Conservation (phyloP, 805 yeast genomes). For the Helenozyma baotianmanensis region DNA sequence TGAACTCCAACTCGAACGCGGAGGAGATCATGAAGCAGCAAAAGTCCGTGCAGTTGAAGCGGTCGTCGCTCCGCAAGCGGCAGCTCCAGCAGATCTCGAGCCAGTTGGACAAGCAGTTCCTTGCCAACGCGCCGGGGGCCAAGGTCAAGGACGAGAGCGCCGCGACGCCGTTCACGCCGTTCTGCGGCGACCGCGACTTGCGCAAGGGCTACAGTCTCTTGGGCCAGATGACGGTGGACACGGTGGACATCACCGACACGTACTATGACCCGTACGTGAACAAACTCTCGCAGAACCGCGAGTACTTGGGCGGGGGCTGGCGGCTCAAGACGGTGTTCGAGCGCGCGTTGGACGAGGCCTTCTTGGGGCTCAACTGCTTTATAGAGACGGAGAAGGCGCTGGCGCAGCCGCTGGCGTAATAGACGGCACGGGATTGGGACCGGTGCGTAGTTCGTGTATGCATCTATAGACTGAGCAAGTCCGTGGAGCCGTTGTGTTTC, state of each 20-base stretch:
- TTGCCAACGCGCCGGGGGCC: slow-evolving; percentile 24
- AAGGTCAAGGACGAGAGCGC: slow-evolving; percentile 18
- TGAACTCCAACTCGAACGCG: slow-evolving; percentile 28
- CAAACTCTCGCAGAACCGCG: slow-evolving; percentile 52
- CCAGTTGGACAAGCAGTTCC: slow-evolving; percentile 43
- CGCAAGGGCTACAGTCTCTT: slow-evolving; percentile 47
- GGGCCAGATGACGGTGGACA: slow-evolving; percentile 20
- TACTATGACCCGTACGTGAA: slow-evolving; percentile 44
- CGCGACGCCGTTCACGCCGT: slow-evolving; percentile 80
- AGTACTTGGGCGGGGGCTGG: slow-evolving; percentile 84
- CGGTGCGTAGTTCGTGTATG: too few relatives aligned
- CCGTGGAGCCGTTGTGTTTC: too few relatives aligned
- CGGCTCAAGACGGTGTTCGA: slow-evolving; percentile 63
- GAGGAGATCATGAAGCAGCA: slow-evolving; percentile 40
- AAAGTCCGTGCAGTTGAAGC: slow-evolving; percentile 43
- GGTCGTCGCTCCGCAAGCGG: slow-evolving; percentile 60
- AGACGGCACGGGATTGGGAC: background rate
- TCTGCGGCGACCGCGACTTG: slow-evolving; percentile 78
- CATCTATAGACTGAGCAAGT: too few relatives aligned
- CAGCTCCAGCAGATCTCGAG: slow-evolving; percentile 57
- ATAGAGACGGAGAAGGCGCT: slow-evolving; percentile 43
- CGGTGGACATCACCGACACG: slow-evolving; percentile 37
- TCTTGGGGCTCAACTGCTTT: slow-evolving; percentile 81
- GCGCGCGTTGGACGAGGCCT: slow-evolving; percentile 81
- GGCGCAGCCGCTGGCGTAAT: background rate